Evolutionary conservation across 2,329 filamentous ascomycete species (phyloP), one percentile per base, ranked within the genome.

Genomic region (Ophiostoma sp.): DNA sequence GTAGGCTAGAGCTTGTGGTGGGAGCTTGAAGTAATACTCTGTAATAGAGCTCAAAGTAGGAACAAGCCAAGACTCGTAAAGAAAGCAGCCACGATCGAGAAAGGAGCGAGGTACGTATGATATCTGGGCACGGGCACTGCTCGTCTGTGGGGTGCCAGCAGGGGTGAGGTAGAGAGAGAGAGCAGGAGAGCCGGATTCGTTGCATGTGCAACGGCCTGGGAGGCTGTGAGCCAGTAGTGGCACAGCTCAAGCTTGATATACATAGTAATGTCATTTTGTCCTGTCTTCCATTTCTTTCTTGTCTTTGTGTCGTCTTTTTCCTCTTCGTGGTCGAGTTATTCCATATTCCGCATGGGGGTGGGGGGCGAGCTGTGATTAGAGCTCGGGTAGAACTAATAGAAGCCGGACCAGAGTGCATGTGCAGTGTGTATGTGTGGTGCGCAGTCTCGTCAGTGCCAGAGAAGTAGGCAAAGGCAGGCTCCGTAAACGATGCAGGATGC

Each of bases 291-390:
- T 41, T 20, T 48, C 44, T 48, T 15, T 20, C 15, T 48, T 48
- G 3, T 20, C 15, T 48, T 20, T 4, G 3, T 48, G 52, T 57
- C 15, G 7, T 13, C 3, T 27, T 54, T 10, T 27, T 27, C 17
- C 23, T 23, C 10, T 57, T 57, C 27, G 3, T 11, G n/a, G 11
- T 57, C 10, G 52, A 48, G 44, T 57, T 57, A 57, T 57, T 57
- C n/a, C 52, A 57, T 57, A 57, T 23, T 27, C 52, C 52, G 52
- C 52, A 57, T 57, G 52, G 52, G 52, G n/a, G 52, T 57, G 52
- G 52, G 52, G 52, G 52, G n/a, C n/a, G 10, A 57, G 52, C 52
- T 57, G 52, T 27, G 52, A 54, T 10, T 54, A 23, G 20, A n/a
- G 48, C 8, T 52, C 48, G 48, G 48, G 48, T 52, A 52, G 48